phyloP scores from a whole-genome alignment of 1,284 basidiomycete species.

The Melanopsichium pennsylvanicum region DNA sequence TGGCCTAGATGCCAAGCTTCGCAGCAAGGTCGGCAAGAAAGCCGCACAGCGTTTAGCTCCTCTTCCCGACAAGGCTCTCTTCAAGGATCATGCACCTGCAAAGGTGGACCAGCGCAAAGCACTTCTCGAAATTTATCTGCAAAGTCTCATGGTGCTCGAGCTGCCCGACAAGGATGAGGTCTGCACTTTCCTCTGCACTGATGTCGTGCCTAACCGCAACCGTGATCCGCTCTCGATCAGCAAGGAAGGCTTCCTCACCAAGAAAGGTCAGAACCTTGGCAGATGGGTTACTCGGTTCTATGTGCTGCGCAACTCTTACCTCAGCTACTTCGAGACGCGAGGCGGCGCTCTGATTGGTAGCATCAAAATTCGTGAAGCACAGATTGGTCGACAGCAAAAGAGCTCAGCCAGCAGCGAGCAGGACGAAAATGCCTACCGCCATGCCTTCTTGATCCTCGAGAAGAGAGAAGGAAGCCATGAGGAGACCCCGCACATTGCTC shows the following conservation, averaged over 20 bases:
- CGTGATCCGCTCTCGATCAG: conserved; percentile 69
- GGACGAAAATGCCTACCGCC: conserved; percentile 89
- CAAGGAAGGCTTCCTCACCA: conserved; percentile 95
- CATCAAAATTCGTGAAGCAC: conserved; percentile 83
- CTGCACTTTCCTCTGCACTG: conserved; percentile 89
- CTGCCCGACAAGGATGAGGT: conserved; percentile 88
- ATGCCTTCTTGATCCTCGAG: conserved; percentile 96
- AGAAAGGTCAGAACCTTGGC: conserved; percentile 94
- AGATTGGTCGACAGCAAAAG: conserved; percentile 78
- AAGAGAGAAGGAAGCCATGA: conserved; percentile 70
- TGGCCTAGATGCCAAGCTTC: conserved; percentile 74
- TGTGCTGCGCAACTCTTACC: conserved; percentile 77
- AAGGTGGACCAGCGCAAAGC: conserved; percentile 82
- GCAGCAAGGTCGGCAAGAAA: conserved; percentile 74
- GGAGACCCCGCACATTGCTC: conserved; percentile 71
- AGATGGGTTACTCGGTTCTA: conserved; percentile 82
- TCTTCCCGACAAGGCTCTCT: conserved; percentile 88
- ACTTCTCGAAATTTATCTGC: conserved; percentile 85
- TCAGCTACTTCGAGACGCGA: conserved; percentile 88
- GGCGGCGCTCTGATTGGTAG: conserved; percentile 89
- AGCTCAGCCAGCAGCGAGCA: conserved; percentile 67
- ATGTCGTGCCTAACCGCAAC: conserved; percentile 75
- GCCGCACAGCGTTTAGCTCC: conserved; percentile 77
- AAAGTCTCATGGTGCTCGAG: conserved; percentile 78
- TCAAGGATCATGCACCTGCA: conserved; percentile 95